These are phyloP conservation scores for Hyaloscypha finlandica DNA, from an alignment of 495 filamentous ascomycete genomes.

Conservation along the genomic window DNA sequence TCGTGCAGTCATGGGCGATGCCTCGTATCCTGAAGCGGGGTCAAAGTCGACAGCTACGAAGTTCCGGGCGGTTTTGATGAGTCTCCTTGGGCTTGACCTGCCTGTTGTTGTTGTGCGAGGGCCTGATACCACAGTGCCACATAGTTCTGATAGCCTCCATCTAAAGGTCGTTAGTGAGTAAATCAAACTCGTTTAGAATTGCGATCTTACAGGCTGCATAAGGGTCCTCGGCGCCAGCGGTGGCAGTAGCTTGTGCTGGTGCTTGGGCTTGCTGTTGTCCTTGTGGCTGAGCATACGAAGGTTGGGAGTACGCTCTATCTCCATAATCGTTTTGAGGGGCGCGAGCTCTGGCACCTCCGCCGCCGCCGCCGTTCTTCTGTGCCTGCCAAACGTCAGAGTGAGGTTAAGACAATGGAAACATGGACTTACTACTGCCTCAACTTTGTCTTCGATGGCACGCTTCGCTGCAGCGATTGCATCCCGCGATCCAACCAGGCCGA, in stretches of 20 bases:
- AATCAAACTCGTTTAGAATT: slow-evolving; percentile 2
- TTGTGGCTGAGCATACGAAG: slow-evolving; percentile 37
- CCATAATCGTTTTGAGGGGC: slow-evolving; percentile 37
- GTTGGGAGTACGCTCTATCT: slow-evolving; percentile 44
- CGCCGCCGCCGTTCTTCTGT: slow-evolving; percentile 55
- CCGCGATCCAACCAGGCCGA: slow-evolving; percentile 73
- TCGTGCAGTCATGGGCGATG: slow-evolving; percentile 31
- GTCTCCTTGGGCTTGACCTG: slow-evolving; percentile 30
- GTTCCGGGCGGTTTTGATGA: slow-evolving; percentile 35
- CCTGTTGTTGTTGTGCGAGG: slow-evolving; percentile 48
- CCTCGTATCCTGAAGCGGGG: slow-evolving; percentile 14
- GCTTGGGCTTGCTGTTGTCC: slow-evolving; percentile 33
- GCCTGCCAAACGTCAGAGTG: slow-evolving; percentile 38
- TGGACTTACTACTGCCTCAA: slow-evolving; percentile 72
- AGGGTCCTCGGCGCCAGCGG: slow-evolving; percentile 48
- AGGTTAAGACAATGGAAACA: slow-evolving; percentile 1
- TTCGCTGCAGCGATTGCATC: slow-evolving; percentile 74
- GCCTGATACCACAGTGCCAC: slow-evolving; percentile 64
- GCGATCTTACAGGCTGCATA: slow-evolving; percentile 57
- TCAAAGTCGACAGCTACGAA: slow-evolving; percentile 31
- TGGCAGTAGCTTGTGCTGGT: slow-evolving; percentile 37
- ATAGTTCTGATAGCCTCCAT: slow-evolving; percentile 66
- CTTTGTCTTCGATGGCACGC: slow-evolving; percentile 79
- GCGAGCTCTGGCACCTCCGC: slow-evolving; percentile 46
- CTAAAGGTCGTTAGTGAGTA: slow-evolving; percentile 31